Conservation (phyloP, 352 stramenopile species). For the Phytophthora nicotianae region DNA sequence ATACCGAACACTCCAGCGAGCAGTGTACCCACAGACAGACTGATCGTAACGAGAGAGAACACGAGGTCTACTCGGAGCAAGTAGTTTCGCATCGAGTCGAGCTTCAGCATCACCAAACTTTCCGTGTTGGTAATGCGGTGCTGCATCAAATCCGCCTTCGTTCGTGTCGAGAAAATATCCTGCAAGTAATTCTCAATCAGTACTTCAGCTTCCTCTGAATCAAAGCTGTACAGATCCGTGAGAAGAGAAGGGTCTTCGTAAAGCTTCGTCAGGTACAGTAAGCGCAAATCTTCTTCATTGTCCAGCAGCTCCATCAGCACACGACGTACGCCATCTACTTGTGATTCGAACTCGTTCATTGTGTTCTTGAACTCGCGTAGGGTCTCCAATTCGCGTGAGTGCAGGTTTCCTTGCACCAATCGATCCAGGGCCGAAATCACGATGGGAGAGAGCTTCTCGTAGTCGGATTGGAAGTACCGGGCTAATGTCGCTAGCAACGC, state of each 20-base stretch:
- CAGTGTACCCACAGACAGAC: slow-evolving; percentile 36
- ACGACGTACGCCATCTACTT: slow-evolving; percentile 56
- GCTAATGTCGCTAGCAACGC: slow-evolving; percentile 49
- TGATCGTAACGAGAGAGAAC: slow-evolving; percentile 42
- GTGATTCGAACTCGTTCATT: slow-evolving; percentile 65
- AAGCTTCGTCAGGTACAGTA: slow-evolving; percentile 66
- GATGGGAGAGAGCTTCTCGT: slow-evolving; percentile 38
- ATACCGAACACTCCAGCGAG: slow-evolving; percentile 42
- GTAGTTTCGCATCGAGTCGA: slow-evolving; percentile 77
- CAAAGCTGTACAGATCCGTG: slow-evolving; percentile 54
- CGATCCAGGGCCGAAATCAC: slow-evolving; percentile 50
- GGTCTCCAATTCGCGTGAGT: slow-evolving; percentile 48
- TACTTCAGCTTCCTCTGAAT: slow-evolving; percentile 68
- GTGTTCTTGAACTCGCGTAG: slow-evolving; percentile 64
- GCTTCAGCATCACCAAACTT: slow-evolving; percentile 67
- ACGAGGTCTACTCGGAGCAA: slow-evolving; percentile 42
- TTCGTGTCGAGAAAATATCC: slow-evolving; percentile 73
- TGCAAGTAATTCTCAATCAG: slow-evolving; percentile 77
- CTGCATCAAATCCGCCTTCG: slow-evolving; percentile 63
- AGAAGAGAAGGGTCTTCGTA: slow-evolving; percentile 45
- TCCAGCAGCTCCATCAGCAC: slow-evolving; percentile 62
- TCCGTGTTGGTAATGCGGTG: slow-evolving; percentile 72
- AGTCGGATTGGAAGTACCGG: slow-evolving; percentile 48
- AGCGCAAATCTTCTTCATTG: slow-evolving; percentile 60
- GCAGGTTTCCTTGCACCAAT: slow-evolving; percentile 44